Base-by-base conservation (phyloP, 2,329 filamentous ascomycete species). In the Phialophora macrospora region DNA sequence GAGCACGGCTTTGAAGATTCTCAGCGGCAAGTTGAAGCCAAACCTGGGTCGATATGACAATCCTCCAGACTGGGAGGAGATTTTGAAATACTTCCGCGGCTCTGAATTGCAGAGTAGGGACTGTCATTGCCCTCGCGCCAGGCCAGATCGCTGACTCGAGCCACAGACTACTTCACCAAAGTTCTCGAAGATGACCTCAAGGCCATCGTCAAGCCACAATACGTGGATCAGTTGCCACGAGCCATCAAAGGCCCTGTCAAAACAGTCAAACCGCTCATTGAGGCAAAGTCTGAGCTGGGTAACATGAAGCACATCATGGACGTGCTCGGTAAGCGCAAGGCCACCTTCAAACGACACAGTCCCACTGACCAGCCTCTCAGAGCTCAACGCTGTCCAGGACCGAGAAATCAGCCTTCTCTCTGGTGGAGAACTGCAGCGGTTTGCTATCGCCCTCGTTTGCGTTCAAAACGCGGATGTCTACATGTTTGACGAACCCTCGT, bases 401-500 rank as follows among this genome's bases (percentile, higher is more conserved):
- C 92, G 96, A 80, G 94, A 98, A 71, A 91, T 99, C 73, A 88
- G 86, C 73, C 86, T 91, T 41, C 87, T 99, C 24, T 99, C 95
- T 71, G 96, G 95, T 86, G 95, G 95, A 85, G 96, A 99, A 81
- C 86, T 99, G 76, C 95, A 99, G 81, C 90, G 95, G 80, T 99
- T 99, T 75, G 95, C 95, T 74, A 97, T 99, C 73, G 95, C 91
- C 75, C 91, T 94, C 59, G 93, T 97, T 69, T 97, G 93, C 75
- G 93, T 98, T 24, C 94, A 98, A 79, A 88, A 96, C 75, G 94
- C 94, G 72, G 95, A 99, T 78, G 92, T 96, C 82, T 99, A 99
- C 85, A 98, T 99, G 95, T 99, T 99, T 75, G 95, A 99, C 80
- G 95, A 99, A 83, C 96, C 96, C 20, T 98, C 94, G 48, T 99